These are phyloP conservation scores for Astrothelium macrocarpum DNA, from an alignment of 495 filamentous ascomycete genomes.

Conservation along the genomic window DNA sequence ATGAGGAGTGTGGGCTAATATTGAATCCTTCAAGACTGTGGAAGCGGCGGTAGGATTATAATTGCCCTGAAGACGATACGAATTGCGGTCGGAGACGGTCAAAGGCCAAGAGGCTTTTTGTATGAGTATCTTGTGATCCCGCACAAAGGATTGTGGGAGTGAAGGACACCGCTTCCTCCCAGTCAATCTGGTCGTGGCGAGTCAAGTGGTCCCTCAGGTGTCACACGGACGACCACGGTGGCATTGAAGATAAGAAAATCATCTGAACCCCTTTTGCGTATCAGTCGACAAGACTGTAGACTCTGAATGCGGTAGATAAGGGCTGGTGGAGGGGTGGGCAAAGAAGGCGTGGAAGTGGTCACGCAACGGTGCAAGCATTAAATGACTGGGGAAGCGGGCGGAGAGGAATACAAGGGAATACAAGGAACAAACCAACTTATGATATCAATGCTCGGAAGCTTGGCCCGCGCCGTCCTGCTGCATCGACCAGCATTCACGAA, in stretches of 20 bases:
- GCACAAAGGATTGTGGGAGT: neutral
- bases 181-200: conserved; percentile 3
- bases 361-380: neutral
- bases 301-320: neutral
- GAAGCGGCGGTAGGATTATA: neutral
- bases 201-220: conserved; percentile 11
- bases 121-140: neutral
- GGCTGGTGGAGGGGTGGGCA: neutral
- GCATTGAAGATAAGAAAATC: conserved; percentile 2
- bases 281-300: neutral
- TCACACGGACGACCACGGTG: conserved; percentile 17
- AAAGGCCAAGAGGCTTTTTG: neutral
- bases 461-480: neutral
- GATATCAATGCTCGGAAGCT: neutral
- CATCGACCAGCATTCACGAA: neutral
- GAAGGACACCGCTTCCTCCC: neutral
- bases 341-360: neutral
- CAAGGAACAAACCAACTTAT: neutral
- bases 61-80: neutral
- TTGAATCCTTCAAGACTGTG: neutral
- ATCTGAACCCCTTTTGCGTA: neutral
- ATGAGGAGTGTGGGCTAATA: neutral
- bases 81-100: neutral
- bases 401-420: neutral
- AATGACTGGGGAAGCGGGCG: neutral